These are phyloP conservation scores for Cyclotella baltica DNA, from an alignment of 108 stramenopile genomes.

Conservation along the genomic window DNA sequence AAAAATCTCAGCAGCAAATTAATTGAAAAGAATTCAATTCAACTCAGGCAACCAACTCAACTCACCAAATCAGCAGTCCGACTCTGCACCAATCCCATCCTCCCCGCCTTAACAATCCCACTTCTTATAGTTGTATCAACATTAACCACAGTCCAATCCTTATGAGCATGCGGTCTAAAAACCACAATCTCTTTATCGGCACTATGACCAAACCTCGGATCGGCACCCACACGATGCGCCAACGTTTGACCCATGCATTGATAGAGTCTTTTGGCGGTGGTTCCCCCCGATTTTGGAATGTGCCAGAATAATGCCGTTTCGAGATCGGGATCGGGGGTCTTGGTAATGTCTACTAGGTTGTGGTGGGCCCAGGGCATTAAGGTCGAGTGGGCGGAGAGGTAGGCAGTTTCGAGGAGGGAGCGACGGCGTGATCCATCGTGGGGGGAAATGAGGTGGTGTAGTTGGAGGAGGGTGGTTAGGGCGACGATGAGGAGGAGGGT, in stretches of 20 bases:
- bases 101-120: constrained; percentile 48
- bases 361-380: constrained; percentile 53
- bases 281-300: constrained; percentile 57
- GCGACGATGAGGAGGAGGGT: background rate
- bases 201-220: constrained; percentile 41
- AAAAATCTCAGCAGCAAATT: too few relatives aligned
- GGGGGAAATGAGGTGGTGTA: background rate
- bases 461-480: background rate
- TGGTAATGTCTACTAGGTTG: constrained; percentile 40
- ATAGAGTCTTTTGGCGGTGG: constrained; percentile 52
- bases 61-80: constrained; percentile 45
- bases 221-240: constrained; percentile 47
- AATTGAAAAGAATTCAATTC: too few relatives aligned
- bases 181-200: constrained; percentile 36
- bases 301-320: constrained; percentile 59
- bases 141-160: constrained; percentile 54
- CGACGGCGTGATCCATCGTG: constrained; percentile 34
- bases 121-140: constrained; percentile 50
- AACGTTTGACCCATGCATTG: constrained; percentile 51
- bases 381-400: constrained; percentile 40
- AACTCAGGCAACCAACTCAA: background rate
- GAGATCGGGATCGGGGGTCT: constrained; percentile 26
- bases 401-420: constrained; percentile 37
- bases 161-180: constrained; percentile 31
- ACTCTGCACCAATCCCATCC: constrained; percentile 39